Conservation (phyloP, 106 monocot species). For the Allium cepa region DNA sequence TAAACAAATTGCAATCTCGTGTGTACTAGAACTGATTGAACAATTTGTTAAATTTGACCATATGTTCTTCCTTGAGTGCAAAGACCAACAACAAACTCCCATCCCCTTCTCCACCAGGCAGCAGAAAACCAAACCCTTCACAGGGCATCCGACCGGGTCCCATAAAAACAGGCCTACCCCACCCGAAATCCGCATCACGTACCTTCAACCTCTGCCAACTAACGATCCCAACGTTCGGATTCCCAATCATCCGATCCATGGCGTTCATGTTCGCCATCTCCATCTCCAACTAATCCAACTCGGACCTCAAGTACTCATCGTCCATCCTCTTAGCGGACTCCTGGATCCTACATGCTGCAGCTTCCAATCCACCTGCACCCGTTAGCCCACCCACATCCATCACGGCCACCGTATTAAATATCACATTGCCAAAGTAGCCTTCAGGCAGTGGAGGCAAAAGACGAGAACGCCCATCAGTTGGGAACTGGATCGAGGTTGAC, state of each 20-base stretch:
- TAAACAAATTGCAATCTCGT: too few species aligned
- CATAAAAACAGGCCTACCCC: neutral
- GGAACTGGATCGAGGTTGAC: conserved; percentile 58
- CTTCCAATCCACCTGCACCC: neutral
- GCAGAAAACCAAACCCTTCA: conserved; percentile 30
- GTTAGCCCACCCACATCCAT: conserved; percentile 40
- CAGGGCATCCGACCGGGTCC: neutral
- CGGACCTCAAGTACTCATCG: conserved; percentile 58
- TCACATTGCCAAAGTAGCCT: conserved; percentile 91
- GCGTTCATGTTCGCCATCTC: conserved; percentile 28
- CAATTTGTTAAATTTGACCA: conserved; percentile 52
- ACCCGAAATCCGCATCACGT: conserved; percentile 5
- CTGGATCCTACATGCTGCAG: conserved; percentile 31
- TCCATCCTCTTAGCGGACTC: conserved; percentile 51
- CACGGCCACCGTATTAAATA: conserved; percentile 68
- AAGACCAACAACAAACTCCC: conserved; percentile 65
- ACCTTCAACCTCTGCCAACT: neutral
- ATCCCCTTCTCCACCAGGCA: conserved; percentile 53
- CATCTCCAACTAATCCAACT: conserved; percentile 71
- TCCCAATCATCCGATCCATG: too few species aligned
- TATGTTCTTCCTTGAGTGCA: conserved; percentile 59
- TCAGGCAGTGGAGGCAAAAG: conserved; percentile 42
- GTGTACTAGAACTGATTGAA: conserved; percentile 20
- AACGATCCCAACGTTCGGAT: neutral
- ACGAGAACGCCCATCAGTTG: conserved; percentile 68